Conservation (phyloP, 108 stramenopile species). For the Skeletonema grethae region DNA sequence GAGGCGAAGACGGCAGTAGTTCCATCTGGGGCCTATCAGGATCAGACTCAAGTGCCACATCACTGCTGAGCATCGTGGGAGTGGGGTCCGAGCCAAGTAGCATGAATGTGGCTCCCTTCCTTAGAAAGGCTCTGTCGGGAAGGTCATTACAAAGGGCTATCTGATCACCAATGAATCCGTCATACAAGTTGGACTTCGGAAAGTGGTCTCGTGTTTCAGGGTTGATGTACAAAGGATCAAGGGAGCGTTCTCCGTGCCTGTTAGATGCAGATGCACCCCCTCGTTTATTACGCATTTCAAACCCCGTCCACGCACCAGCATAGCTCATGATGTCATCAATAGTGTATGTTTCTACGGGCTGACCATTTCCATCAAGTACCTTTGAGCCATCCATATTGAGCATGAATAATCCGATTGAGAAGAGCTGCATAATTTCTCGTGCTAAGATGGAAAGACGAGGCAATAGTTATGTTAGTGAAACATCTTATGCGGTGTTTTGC, state of each 20-base stretch:
- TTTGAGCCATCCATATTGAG: slow-evolving; percentile 53
- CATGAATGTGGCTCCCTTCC: slow-evolving; percentile 32
- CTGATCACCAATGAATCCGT: slow-evolving; percentile 69
- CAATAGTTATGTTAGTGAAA: not conserved
- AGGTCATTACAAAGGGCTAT: slow-evolving; percentile 28
- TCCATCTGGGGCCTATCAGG: slow-evolving; percentile 12
- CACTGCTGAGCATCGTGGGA: slow-evolving; percentile 14
- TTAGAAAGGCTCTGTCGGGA: slow-evolving; percentile 46
- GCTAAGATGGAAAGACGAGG: slow-evolving; percentile 18
- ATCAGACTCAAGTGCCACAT: slow-evolving; percentile 11
- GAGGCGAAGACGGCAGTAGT: slow-evolving; percentile 14
- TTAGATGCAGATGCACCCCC: slow-evolving; percentile 52
- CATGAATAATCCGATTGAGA: slow-evolving; percentile 52
- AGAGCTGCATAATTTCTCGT: slow-evolving; percentile 58
- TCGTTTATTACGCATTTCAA: slow-evolving; percentile 45
- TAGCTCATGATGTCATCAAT: slow-evolving; percentile 60
- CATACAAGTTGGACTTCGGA: slow-evolving; percentile 60
- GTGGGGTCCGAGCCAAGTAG: slow-evolving; percentile 15
- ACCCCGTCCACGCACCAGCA: slow-evolving; percentile 71
- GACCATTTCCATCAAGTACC: slow-evolving; percentile 36
- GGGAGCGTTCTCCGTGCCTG: slow-evolving; percentile 13
- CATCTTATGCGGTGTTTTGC: not conserved
- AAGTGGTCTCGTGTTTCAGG: slow-evolving; percentile 55
- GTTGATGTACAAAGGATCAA: slow-evolving; percentile 70
- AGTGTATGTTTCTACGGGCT: slow-evolving; percentile 47